These are phyloP conservation scores for Fagopyrum esculentum DNA, from an alignment of 148 eudicot species.

Conservation along the genomic window DNA sequence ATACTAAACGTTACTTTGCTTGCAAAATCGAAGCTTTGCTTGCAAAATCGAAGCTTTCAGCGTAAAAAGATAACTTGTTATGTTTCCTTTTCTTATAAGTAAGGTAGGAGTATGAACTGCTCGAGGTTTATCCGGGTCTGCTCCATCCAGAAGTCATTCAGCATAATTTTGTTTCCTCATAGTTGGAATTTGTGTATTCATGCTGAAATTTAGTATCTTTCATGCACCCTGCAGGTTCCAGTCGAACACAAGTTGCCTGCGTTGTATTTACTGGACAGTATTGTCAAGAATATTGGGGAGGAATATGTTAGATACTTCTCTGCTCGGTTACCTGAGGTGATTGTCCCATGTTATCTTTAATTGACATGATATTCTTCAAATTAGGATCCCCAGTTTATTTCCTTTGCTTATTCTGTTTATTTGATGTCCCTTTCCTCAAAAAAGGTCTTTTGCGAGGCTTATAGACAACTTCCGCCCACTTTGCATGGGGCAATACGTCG, in stretches of 20 bases:
- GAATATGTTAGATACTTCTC: conserved; percentile 72
- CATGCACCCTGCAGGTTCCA: conserved; percentile 52
- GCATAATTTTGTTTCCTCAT: neutral
- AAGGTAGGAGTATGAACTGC: conserved; percentile 4
- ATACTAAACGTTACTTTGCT: neutral
- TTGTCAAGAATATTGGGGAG: conserved; percentile 88
- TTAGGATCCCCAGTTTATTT: neutral
- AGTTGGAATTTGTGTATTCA: neutral
- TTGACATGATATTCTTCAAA: neutral
- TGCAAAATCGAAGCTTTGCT: neutral
- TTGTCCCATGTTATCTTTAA: conserved; percentile 12
- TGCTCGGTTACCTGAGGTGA: conserved; percentile 76
- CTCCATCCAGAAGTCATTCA: neutral
- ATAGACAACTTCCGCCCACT: conserved; percentile 60
- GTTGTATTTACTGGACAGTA: conserved; percentile 92
- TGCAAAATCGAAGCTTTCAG: neutral
- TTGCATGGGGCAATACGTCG: conserved; percentile 76
- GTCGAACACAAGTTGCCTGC: conserved; percentile 85
- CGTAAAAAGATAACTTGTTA: neutral
- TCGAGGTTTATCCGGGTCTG: conserved; percentile 1
- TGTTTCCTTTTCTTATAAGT: neutral
- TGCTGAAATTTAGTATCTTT: conserved; percentile 5
- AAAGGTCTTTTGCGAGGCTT: conserved; percentile 83
- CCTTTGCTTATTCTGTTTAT: neutral
- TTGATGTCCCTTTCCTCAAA: neutral